Conservation (phyloP, 139 green algal species). For the Coelastrella sp. region DNA sequence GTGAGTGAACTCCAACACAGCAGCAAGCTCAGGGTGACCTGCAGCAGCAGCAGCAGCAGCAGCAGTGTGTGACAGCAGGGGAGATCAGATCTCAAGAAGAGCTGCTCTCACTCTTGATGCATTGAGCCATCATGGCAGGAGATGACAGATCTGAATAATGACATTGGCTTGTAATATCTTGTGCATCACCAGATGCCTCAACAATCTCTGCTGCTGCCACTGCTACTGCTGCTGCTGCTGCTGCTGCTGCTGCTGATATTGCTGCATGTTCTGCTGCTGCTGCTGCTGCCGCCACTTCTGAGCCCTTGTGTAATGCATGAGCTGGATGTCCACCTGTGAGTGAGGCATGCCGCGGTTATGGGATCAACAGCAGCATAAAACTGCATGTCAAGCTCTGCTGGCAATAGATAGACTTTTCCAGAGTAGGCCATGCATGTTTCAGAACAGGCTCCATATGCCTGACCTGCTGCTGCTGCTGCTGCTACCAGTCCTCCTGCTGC, state of each 20-base stretch:
- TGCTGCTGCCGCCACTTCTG: not conserved
- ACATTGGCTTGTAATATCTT: too few relatives aligned
- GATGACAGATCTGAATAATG: too few relatives aligned
- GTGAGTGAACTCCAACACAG: conserved; percentile 97
- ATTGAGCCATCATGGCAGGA: too few relatives aligned
- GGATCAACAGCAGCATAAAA: too few relatives aligned
- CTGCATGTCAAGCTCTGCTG: too few relatives aligned
- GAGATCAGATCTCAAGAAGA: not conserved
- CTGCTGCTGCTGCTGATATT: not conserved
- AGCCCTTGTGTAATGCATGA: not conserved
- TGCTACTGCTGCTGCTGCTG: not conserved
- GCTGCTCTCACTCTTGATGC: too few relatives aligned
- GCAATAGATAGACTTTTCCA: too few relatives aligned
- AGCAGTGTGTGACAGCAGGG: not conserved
- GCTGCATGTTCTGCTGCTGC: not conserved
- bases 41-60: conserved; percentile 3
- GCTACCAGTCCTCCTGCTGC: not conserved
- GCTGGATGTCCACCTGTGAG: too few relatives aligned
- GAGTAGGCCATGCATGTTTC: too few relatives aligned
- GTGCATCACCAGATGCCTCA: too few relatives aligned
- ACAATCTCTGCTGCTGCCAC: not conserved
- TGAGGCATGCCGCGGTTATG: too few relatives aligned
- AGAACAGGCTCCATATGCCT: too few relatives aligned
- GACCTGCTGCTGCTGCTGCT: not conserved
- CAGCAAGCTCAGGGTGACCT: conserved; percentile 66